Conservation (phyloP, 805 yeast genomes). For the Metschnikowia kunwiensis region DNA sequence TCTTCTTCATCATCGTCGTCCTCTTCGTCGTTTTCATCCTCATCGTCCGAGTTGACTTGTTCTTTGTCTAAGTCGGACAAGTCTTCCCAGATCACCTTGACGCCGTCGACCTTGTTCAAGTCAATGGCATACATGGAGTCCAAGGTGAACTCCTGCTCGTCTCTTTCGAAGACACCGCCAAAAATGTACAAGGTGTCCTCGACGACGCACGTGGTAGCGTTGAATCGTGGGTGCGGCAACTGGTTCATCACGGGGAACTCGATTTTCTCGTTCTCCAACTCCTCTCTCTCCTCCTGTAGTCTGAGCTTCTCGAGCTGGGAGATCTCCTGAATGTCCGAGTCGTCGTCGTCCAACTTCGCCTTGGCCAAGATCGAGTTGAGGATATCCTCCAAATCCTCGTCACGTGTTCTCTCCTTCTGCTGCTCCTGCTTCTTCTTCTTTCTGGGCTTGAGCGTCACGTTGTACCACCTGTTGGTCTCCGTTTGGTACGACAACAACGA, state of each 20-base stretch:
- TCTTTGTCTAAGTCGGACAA: conserved; percentile 53
- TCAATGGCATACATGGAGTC: conserved; percentile 87
- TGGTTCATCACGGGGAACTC: conserved; percentile 57
- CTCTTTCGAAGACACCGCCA: conserved; percentile 89
- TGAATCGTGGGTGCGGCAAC: conserved; percentile 87
- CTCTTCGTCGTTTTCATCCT: conserved; percentile 47
- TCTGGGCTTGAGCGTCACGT: conserved; percentile 58
- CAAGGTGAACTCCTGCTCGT: conserved; percentile 78
- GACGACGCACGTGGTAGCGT: conserved; percentile 78
- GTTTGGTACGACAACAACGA: conserved; percentile 76
- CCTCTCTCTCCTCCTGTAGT: conserved; percentile 38
- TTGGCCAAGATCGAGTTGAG: conserved; percentile 70
- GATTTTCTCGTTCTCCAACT: conserved; percentile 37
- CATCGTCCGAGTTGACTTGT: conserved; percentile 62
- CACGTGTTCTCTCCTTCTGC: conserved; percentile 53
- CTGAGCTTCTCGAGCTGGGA: conserved; percentile 37
- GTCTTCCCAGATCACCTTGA: conserved; percentile 88
- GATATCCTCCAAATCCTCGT: conserved; percentile 78
- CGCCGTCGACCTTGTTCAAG: conserved; percentile 82
- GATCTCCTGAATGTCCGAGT: conserved; percentile 35
- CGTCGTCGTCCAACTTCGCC: conserved; percentile 64
- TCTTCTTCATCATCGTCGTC: conserved; percentile 60
- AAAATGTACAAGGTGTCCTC: conserved; percentile 80
- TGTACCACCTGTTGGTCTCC: conserved; percentile 87
- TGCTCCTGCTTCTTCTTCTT: conserved; percentile 46